A percentile compares a stretch with the other conserved stretches of the same genome.
These are phyloP conservation scores for Yarrowia divulgata DNA, from an alignment of 805 yeast species.

Conservation along the genomic window DNA sequence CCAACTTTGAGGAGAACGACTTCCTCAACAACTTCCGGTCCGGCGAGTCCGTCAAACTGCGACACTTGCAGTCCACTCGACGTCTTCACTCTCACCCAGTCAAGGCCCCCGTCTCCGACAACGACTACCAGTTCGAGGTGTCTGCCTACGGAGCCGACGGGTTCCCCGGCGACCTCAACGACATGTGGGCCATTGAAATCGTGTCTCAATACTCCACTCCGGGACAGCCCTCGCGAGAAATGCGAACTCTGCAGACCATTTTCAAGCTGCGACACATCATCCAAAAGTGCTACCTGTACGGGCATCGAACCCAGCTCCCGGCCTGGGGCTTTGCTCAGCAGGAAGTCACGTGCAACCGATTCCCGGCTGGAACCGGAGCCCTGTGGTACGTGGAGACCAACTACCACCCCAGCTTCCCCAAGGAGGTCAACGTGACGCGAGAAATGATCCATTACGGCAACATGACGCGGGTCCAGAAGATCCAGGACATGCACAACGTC, in stretches of 20 bases:
- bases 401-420: constrained; percentile 56
- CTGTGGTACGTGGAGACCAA: constrained; percentile 70
- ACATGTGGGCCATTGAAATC: constrained; percentile 63
- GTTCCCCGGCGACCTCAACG: constrained; percentile 62
- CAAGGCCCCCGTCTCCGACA: constrained; percentile 44
- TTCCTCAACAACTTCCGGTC: constrained; percentile 51
- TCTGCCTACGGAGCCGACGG: constrained; percentile 61
- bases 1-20: constrained; percentile 48
- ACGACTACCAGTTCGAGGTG: constrained; percentile 45
- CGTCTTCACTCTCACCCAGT: constrained; percentile 44
- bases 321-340: constrained; percentile 72
- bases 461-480: constrained; percentile 40
- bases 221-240: constrained; percentile 47
- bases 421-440: constrained; percentile 16
- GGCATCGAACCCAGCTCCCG: constrained; percentile 69
- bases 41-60: constrained; percentile 53
- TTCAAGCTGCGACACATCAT: constrained; percentile 66
- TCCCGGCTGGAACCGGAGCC: constrained; percentile 63
- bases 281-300: constrained; percentile 64
- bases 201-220: constrained; percentile 49
- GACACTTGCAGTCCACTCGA: constrained; percentile 52
- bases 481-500: constrained; percentile 41
- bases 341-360: constrained; percentile 76
- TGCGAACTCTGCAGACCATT: constrained; percentile 59
- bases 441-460: constrained; percentile 40